Conservation (phyloP, 495 filamentous ascomycete genomes). For the Glonium stellatum region DNA sequence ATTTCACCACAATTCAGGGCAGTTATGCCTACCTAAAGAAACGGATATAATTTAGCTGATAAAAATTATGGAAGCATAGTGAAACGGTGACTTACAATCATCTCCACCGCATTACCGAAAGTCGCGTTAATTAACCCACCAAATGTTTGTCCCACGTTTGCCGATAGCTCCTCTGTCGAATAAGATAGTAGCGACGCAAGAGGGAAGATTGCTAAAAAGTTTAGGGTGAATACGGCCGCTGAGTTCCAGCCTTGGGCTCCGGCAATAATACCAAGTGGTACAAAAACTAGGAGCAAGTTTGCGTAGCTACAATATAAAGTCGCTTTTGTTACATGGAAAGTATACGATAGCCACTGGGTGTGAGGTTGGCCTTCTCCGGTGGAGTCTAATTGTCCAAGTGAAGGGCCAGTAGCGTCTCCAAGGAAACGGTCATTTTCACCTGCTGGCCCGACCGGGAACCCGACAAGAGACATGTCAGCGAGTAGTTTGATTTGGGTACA, state of each 20-base stretch:
- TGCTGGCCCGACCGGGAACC: too few relatives aligned
- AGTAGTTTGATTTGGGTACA: too few relatives aligned
- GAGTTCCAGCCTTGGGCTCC: neutral
- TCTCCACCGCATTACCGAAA: neutral
- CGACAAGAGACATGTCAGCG: too few relatives aligned
- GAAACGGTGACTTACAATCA: neutral
- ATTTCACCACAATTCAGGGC: neutral
- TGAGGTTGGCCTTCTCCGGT: too few relatives aligned
- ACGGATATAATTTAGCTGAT: neutral
- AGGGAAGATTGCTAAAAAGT: neutral
- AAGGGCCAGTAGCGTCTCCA: too few relatives aligned
- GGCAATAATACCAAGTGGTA: neutral
- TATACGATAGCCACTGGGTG: too few relatives aligned
- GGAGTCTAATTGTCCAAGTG: too few relatives aligned
- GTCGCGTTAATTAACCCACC: neutral
- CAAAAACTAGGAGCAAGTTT: neutral
- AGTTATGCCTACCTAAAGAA: neutral
- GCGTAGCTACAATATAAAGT: too few relatives aligned
- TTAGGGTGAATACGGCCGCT: neutral
- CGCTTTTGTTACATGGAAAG: too few relatives aligned
- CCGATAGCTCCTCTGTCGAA: neutral
- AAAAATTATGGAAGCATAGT: neutral
- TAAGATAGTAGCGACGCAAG: neutral
- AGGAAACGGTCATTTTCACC: too few relatives aligned
- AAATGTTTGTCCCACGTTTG: neutral